A percentile compares a stretch with the other conserved stretches of the same genome.
phyloP scores from a whole-genome alignment of 306 rosid species.

The Citrullus amarus region DNA sequence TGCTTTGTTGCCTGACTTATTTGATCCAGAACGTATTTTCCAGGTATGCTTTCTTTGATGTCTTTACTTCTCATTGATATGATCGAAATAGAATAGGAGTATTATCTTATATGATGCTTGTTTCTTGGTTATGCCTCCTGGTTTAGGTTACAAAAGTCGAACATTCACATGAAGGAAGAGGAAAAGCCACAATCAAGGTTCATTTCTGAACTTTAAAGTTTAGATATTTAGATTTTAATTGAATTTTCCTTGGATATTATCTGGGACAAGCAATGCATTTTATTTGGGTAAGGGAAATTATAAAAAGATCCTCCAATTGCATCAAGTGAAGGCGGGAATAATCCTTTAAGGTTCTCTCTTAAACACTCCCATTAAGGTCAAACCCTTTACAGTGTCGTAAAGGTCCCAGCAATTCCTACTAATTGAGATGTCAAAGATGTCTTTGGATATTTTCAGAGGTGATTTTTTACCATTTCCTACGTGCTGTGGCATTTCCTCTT shows the following conservation, averaged over 20 bases:
- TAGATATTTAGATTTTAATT: background rate
- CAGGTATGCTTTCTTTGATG: constrained; percentile 33
- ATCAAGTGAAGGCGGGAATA: background rate
- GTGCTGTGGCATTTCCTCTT: background rate
- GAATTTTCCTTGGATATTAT: background rate
- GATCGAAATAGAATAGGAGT: background rate
- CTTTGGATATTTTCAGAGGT: background rate
- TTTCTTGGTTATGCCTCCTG: background rate
- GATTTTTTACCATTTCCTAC: background rate
- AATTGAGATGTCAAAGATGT: background rate
- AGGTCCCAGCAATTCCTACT: background rate
- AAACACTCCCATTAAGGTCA: background rate
- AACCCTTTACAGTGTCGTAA: background rate
- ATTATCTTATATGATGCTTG: background rate
- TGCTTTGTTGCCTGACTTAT: constrained; percentile 13
- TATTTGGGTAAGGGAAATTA: background rate
- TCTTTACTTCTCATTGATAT: background rate
- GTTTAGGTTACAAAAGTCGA: constrained; percentile 76
- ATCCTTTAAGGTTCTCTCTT: background rate
- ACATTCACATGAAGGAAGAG: constrained; percentile 95
- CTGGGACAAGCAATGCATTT: background rate
- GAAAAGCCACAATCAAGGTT: constrained; percentile 92
- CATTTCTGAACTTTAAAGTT: constrained; percentile 9
- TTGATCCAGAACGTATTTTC: constrained; percentile 55
- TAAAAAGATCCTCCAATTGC: background rate